Percentiles rank a stretch among this genome's conserved stretches.
Evolutionary conservation across 2,329 filamentous ascomycete genomes (phyloP).

Genomic region (Arthrobotrys conoides): DNA sequence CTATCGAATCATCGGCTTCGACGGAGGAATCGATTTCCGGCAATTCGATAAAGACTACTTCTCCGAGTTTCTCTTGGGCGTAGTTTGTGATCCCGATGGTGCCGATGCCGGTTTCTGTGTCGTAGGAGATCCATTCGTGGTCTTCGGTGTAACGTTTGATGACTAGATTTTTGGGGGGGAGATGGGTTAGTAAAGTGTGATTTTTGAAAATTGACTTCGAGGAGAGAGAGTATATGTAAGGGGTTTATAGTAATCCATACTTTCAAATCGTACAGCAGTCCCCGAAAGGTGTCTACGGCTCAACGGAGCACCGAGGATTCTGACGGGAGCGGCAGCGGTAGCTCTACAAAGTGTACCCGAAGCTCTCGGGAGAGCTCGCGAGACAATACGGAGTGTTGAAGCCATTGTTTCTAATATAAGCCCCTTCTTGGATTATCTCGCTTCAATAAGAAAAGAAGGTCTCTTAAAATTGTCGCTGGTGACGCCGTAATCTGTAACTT

Average conservation of each 20-base stretch:
- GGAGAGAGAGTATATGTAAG: too few species aligned
- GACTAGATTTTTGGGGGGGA: not conserved
- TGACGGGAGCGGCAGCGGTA: conserved; percentile 9
- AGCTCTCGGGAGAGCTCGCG: conserved; percentile 48
- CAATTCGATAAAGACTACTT: conserved; percentile 97
- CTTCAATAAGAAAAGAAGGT: too few species aligned
- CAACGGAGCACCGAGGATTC: conserved; percentile 25
- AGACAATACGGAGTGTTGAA: conserved; percentile 47
- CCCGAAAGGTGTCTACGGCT: conserved; percentile 44
- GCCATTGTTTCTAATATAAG: conserved; percentile 37
- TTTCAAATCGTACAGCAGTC: conserved; percentile 38
- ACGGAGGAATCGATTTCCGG: conserved; percentile 80
- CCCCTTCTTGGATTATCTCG: too few species aligned
- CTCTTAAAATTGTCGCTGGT: too few species aligned
- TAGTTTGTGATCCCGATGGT: conserved; percentile 89
- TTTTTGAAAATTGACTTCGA: not conserved
- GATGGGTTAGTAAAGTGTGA: not conserved
- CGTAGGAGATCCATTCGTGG: conserved; percentile 97
- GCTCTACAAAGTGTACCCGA: conserved; percentile 36
- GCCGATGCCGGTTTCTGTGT: conserved; percentile 84
- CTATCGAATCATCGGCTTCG: conserved; percentile 83
- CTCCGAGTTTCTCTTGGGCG: conserved; percentile 90
- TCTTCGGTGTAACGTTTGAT: conserved; percentile 92
- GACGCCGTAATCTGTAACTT: too few species aligned
- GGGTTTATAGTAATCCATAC: conserved; percentile 23